A percentile compares a stretch with the other conserved stretches of the same genome.
These are phyloP conservation scores for Teunomyces lycoperdinae DNA, from an alignment of 805 yeast species.

Conservation along the genomic window DNA sequence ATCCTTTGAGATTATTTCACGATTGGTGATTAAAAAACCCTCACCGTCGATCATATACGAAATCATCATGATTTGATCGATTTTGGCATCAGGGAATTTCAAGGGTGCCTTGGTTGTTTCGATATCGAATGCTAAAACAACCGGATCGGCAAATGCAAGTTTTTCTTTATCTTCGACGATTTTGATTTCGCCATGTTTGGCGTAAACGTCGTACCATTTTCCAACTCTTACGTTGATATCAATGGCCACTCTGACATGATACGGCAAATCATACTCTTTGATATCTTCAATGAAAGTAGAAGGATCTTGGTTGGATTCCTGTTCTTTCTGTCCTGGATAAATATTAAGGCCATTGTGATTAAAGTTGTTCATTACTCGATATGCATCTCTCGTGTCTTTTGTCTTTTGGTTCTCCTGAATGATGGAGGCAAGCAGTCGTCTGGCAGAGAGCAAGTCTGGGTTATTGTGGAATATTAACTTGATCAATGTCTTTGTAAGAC, in stretches of 20 bases:
- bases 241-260: slow-evolving; percentile 93
- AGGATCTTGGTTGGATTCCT: slow-evolving; percentile 43
- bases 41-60: slow-evolving; percentile 99
- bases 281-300: slow-evolving; percentile 71
- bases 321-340: slow-evolving; percentile 2
- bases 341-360: slow-evolving; percentile 14
- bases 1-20: slow-evolving; percentile 92
- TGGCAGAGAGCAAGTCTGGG: slow-evolving; percentile 69
- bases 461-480: slow-evolving; percentile 73
- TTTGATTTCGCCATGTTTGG: slow-evolving; percentile 52
- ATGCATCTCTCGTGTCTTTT: slow-evolving; percentile 64
- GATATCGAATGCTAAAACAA: slow-evolving; percentile 93
- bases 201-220: slow-evolving; percentile 87
- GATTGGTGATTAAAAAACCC: slow-evolving; percentile 88
- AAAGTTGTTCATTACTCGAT: slow-evolving; percentile 51
- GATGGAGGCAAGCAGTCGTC: slow-evolving; percentile 67
- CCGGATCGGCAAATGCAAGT: slow-evolving; percentile 96
- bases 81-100: slow-evolving; percentile 88
- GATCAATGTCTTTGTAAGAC: slow-evolving; percentile 62
- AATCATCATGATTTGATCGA: slow-evolving; percentile 97
- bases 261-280: slow-evolving; percentile 94
- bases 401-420: slow-evolving; percentile 63
- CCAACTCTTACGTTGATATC: slow-evolving; percentile 87
- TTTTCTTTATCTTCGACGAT: slow-evolving; percentile 64
- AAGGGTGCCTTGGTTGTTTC: slow-evolving; percentile 96